Conservation (phyloP, 139 green algal species). For the Ettlia oleoabundans region DNA sequence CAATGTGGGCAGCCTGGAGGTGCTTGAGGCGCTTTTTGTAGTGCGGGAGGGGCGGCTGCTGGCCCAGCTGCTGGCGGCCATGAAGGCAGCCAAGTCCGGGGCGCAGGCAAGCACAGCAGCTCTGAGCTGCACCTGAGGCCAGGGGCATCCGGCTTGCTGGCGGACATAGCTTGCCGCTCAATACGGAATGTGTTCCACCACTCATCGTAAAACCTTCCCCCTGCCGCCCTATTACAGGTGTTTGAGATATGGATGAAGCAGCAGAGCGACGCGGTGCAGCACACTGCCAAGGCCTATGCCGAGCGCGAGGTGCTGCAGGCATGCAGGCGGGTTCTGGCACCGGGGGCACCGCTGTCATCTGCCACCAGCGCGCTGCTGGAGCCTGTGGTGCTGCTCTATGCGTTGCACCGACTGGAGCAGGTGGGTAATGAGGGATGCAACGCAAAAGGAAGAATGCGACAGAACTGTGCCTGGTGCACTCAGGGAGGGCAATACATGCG, state of each 20-base stretch:
- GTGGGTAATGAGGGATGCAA: not conserved
- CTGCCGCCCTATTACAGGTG: slow-evolving; percentile 47
- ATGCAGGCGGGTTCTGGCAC: slow-evolving; percentile 44
- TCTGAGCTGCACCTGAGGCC: too few relatives aligned
- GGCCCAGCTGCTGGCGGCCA: slow-evolving; percentile 58
- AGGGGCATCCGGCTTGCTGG: too few relatives aligned
- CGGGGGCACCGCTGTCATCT: slow-evolving; percentile 20
- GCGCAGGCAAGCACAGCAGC: not conserved
- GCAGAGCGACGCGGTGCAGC: slow-evolving; percentile 81
- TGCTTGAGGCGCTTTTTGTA: slow-evolving; percentile 51
- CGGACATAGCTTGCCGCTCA: too few relatives aligned
- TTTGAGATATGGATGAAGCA: slow-evolving; percentile 93
- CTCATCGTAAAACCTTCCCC: too few relatives aligned
- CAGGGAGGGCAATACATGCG: not conserved
- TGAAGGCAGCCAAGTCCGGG: slow-evolving; percentile 40
- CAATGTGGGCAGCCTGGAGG: slow-evolving; percentile 38
- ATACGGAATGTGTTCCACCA: too few relatives aligned
- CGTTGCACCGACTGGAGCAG: slow-evolving; percentile 70
- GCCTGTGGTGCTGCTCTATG: slow-evolving; percentile 70
- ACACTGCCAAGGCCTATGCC: slow-evolving; percentile 66
- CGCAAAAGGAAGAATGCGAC: not conserved
- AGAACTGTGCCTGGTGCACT: not conserved
- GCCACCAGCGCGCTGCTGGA: slow-evolving; percentile 54
- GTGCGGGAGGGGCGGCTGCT: slow-evolving; percentile 70
- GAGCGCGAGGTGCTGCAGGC: slow-evolving; percentile 86